phyloP scores from a whole-genome alignment of 2,329 filamentous ascomycete genomes.

The Xylariales sp. region DNA sequence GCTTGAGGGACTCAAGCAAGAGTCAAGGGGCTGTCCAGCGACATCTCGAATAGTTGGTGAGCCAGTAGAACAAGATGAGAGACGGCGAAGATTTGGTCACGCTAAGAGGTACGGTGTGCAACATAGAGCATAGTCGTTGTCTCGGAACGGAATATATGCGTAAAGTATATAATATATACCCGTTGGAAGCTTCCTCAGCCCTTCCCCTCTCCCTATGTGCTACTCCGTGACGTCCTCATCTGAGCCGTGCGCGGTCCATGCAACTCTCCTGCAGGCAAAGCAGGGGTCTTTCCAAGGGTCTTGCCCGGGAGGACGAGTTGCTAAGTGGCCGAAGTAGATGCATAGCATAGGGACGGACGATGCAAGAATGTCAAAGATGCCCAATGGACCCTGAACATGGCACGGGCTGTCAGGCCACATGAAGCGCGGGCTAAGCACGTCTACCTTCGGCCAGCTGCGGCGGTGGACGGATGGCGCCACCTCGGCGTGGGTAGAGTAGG shows the following conservation, averaged over 20 bases:
- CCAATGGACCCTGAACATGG: slow-evolving; percentile 31
- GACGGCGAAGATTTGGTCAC: neutral
- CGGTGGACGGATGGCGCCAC: slow-evolving; percentile 28
- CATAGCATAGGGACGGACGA: slow-evolving; percentile 9
- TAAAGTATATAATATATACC: slow-evolving; percentile 17
- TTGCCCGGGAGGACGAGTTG: slow-evolving; percentile 7
- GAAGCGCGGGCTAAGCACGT: slow-evolving; percentile 31
- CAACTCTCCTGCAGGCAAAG: slow-evolving; percentile 25
- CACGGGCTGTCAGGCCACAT: slow-evolving; percentile 31
- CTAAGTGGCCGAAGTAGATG: slow-evolving; percentile 26
- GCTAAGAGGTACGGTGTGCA: neutral
- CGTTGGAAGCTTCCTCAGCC: slow-evolving; percentile 6
- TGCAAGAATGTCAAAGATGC: slow-evolving; percentile 27
- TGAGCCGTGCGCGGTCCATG: slow-evolving; percentile 25
- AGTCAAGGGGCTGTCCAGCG: neutral
- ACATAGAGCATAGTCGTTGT: neutral
- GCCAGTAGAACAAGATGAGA: neutral
- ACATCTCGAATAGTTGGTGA: slow-evolving; percentile 24
- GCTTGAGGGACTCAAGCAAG: slow-evolving; percentile 25
- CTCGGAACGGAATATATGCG: slow-evolving; percentile 10
- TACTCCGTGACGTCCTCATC: slow-evolving; percentile 28
- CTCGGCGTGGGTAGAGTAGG: slow-evolving; percentile 6
- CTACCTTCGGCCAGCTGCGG: slow-evolving; percentile 38
- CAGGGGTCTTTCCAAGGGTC: slow-evolving; percentile 26
- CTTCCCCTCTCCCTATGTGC: slow-evolving; percentile 5